Base-by-base conservation (phyloP, 306 rosid species). In the Carpinus fangiana region DNA sequence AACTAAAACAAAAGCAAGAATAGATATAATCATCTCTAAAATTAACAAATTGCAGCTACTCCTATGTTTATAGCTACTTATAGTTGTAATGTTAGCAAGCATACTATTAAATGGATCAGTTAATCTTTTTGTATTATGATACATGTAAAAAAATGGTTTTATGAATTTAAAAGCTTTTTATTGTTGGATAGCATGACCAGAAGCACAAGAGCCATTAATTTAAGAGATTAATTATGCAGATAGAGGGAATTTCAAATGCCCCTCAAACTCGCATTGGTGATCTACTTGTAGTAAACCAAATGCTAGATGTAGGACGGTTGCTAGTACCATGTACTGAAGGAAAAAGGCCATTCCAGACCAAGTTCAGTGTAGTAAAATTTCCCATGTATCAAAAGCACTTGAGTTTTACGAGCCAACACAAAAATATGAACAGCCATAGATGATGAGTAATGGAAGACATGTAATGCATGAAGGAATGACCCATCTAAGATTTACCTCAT, bases 1-100 rank as follows among this genome's bases (percentile, higher is more conserved):
- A 88, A 80, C 95, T 90, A 52, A 28, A 67, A 21, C 4, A 13
- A 66, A 17, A 66, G 31, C 13, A 75, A 70, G 31, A 53, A 18
- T 16, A 31, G 76, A 52, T n/a, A 53, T 36, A 48, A 71, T 71
- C 4, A 3, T 23, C n/a, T 23, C 43, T 28, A 12, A 28, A 71
- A 50, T 23, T 8, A 50, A 71, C 21, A 23, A 71, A 48, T 21
- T 14, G 5, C 50, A 51, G 41, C 50, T 71, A 28, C 7, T 48
- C 20, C 59, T 13, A 23, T 16, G 48, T 26, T 71, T 23, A 47
- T 20, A 23, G 74, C 74, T 23, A 28, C 74, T 20, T 6, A 26
- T 7, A 67, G n/a, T 26, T 26, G 21, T 70, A 48, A 26, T 13
- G n/a, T 26, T 23, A 71, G 20, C 50, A 26, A 71, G 28, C 12